Evolutionary conservation across 2,329 filamentous ascomycete genomes (phyloP), one percentile per base, ranked within the genome.

Genomic region (Zasmidium angulare): DNA sequence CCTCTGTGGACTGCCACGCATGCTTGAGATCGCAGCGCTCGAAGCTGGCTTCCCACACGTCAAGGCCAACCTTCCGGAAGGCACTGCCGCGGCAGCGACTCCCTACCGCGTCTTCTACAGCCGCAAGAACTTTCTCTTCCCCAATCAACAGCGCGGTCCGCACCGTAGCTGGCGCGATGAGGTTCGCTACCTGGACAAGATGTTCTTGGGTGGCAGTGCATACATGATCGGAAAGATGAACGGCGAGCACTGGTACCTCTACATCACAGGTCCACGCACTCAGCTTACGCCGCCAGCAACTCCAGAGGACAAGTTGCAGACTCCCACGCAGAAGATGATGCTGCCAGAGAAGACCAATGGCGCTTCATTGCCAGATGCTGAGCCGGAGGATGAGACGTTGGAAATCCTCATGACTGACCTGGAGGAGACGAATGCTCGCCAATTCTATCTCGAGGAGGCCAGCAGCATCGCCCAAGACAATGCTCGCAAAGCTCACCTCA

Each of bases 201-300:
- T 93, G 76, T 97, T 99, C 74, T 82, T 89, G 62, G 89, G 90
- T 58, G 95, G 95, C 56, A 98, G 93, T 76, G 95, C 95, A 53
- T 99, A 99, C 77, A 96, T 98, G 93, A 96, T 99, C 66, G 95
- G 95, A 72, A 98, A 97, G 80, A 98, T 98, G 93, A 99, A 99
- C 69, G 93, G 95, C 59, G 95, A 99, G 76, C 95, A 99, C 71
- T 99, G 95, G 95, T 98, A 98, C 75, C 81, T 99, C 57, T 99
- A 99, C 79, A 88, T 98, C 70, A 98, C 95, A 12, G 91, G 91
- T 53, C 93, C 95, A 19, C 88, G 89, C 73, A 88, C 85, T 50
- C 81, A 85, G 55, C 81, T 96, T 65, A 96, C 93, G 0, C 92
- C 93, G 3, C 93, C 93, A 58, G 82, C 87, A 26, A 96, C 90